Base-by-base conservation (phyloP, 495 filamentous ascomycete species). In the Penicillium waksmanii region DNA sequence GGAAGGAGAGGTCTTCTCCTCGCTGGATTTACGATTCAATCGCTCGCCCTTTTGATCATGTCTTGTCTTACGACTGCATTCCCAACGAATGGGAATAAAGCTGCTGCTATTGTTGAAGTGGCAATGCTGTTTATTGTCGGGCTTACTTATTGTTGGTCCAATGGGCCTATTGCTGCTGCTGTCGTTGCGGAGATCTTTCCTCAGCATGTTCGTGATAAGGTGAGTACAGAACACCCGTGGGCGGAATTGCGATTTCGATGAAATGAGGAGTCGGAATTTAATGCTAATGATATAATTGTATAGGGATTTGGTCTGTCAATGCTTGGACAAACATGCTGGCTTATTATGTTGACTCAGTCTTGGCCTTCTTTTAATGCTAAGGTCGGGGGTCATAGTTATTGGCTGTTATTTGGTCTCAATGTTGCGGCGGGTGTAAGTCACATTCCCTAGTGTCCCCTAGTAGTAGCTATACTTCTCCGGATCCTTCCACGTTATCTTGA, bases 151-250 rank as follows among this genome's bases (percentile, higher is more conserved):
- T 74, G 71, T 55, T 73, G 73, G 71, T 69, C 71, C 15, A 74
- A 73, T 49, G 71, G 74, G 9, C 74, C 74, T 9, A 65, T 74
- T 49, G 62, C 74, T 1, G 60, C 67, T 1, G 61, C 66, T 2
- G 61, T 76, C 5, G 69, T 74, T 2, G 59, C 69, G 3, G 73
- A 76, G 55, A 76, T 77, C 31, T 77, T 74, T 43, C 74, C 74
- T 9, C 66, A 68, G 53, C 64, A 76, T 61, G 71, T 76, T 11
- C 54, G 73, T 55, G 74, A 74, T 47, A 77, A 77, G 58, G 74
- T 62, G 10, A 36, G 59, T 53, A 19, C 1, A 6, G 25, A 1
- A 12, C 8, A 35, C 1, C 5, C 10, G 5, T 3, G 23, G 23
- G 23, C 23, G 4, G 23, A 23, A 23, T 23, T 31, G 27, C 8